Conservation (phyloP, 2,329 filamentous ascomycete species). For the Hypomyces rosellus region DNA sequence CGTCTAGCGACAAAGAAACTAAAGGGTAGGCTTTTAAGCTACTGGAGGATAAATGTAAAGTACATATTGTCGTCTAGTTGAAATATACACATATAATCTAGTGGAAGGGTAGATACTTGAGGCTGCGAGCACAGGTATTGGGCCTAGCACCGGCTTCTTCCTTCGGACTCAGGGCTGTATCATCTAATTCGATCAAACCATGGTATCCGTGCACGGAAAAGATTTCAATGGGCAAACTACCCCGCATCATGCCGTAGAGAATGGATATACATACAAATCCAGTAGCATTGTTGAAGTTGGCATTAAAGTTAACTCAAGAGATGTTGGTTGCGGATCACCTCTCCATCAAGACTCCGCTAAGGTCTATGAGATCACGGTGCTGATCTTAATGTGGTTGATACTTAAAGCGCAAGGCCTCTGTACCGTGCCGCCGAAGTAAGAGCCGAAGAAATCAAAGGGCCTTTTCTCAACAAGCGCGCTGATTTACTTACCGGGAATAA, state of each 20-base stretch:
- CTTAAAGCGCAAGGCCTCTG: not conserved
- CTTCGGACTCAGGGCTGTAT: not conserved
- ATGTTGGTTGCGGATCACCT: not conserved
- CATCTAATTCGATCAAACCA: not conserved
- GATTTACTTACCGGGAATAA: not conserved
- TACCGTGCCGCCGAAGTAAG: constrained; percentile 2
- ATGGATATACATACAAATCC: constrained; percentile 1
- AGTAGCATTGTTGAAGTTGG: not conserved
- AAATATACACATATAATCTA: not conserved
- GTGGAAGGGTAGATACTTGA: not conserved
- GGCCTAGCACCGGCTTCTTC: not conserved
- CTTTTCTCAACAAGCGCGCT: not conserved
- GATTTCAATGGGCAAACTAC: not conserved
- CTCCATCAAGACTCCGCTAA: not conserved
- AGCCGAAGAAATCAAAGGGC: not conserved
- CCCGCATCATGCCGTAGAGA: not conserved
- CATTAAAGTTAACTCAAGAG: not conserved
- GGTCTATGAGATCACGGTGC: not conserved
- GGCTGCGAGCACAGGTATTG: not conserved
- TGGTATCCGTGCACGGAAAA: not conserved
- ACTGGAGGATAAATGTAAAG: not conserved
- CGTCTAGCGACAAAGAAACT: constrained; percentile 21
- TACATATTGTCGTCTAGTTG: not conserved
- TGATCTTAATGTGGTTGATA: constrained; percentile 1
- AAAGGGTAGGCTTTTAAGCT: constrained; percentile 9